Conservation (phyloP, 139 green algal species). For the Trebouxia sp. region DNA sequence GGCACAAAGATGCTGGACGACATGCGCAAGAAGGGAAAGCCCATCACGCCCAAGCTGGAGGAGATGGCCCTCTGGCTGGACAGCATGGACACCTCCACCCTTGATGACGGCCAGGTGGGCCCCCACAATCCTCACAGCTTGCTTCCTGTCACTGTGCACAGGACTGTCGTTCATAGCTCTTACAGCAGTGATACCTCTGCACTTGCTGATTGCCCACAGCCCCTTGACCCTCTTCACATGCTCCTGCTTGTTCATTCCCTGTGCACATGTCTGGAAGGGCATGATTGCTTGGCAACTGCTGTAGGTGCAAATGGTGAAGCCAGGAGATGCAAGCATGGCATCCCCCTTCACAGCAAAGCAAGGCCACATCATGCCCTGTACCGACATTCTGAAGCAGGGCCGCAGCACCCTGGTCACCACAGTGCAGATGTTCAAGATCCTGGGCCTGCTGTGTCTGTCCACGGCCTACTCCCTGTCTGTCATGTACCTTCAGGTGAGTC, state of each 20-base stretch:
- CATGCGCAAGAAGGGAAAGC: conserved; percentile 49
- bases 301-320: conserved; percentile 71
- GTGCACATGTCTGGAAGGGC: neutral
- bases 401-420: conserved; percentile 92
- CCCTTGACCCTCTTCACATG: neutral
- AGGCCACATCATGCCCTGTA: conserved; percentile 71
- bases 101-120: conserved; percentile 13
- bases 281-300: too few relatives aligned
- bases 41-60: conserved; percentile 53
- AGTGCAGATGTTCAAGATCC: conserved; percentile 99
- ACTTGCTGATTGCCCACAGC: neutral
- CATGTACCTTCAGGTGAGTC: conserved; percentile 84
- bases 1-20: conserved; percentile 65
- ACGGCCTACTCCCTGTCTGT: conserved; percentile 92
- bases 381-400: conserved; percentile 91
- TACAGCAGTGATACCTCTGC: too few relatives aligned
- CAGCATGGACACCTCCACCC: conserved; percentile 54
- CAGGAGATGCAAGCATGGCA: conserved; percentile 89
- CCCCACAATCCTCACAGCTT: neutral
- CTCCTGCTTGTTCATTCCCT: neutral
- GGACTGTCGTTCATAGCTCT: neutral
- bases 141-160: neutral
- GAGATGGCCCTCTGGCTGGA: conserved; percentile 79
- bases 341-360: conserved; percentile 90
- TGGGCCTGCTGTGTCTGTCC: conserved; percentile 94